Evolutionary conservation across 352 stramenopile species (phyloP).

Genomic region (Globisporangium okanoganense): DNA sequence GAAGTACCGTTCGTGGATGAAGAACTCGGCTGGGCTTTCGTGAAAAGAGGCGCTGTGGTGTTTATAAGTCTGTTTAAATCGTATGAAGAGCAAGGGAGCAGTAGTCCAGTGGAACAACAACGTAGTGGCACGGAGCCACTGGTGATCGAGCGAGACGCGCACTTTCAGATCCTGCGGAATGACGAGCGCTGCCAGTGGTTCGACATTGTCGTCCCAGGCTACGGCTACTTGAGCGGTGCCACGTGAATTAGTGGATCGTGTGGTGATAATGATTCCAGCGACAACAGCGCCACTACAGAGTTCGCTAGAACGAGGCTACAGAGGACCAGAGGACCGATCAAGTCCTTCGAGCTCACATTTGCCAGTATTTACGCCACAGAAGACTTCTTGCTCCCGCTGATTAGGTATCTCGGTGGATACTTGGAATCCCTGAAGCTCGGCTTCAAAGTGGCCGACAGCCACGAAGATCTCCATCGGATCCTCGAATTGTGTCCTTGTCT

Average conservation of each 20-base stretch:
- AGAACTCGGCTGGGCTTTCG: too few relatives aligned
- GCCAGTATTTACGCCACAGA: background rate
- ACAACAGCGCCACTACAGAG: background rate
- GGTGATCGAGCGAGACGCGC: background rate
- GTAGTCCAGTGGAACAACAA: too few relatives aligned
- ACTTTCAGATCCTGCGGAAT: background rate
- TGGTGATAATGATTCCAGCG: background rate
- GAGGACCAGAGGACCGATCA: conserved; percentile 1
- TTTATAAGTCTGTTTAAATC: too few relatives aligned
- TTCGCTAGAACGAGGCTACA: background rate
- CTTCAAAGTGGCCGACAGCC: too few relatives aligned
- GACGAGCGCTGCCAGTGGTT: background rate
- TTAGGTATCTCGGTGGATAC: background rate
- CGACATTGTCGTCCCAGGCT: conserved; percentile 1
- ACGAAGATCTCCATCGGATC: background rate
- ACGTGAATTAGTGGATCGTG: background rate
- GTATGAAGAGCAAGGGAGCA: too few relatives aligned
- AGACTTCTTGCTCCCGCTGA: background rate
- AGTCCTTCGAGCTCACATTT: background rate
- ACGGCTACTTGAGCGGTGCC: background rate
- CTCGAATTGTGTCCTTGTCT: background rate
- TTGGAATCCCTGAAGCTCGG: background rate
- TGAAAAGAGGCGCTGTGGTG: too few relatives aligned
- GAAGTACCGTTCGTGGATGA: too few relatives aligned
- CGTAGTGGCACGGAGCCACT: too few relatives aligned